Base-by-base conservation (phyloP, 2,329 filamentous ascomycete genomes). In the Ophiostoma pallidulum region DNA sequence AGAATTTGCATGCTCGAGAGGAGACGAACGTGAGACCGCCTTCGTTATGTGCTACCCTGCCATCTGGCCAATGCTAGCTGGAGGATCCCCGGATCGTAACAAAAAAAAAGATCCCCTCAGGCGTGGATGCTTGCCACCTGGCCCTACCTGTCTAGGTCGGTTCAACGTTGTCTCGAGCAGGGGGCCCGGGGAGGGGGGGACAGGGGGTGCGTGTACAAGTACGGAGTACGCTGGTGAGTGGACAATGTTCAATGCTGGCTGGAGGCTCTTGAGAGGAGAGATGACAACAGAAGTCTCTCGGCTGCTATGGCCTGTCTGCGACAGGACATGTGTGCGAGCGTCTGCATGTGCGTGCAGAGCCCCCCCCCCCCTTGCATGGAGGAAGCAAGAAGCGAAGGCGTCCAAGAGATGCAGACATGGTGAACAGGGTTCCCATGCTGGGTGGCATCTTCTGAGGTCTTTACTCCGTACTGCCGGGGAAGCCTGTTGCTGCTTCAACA, bases 1-100 rank as follows among this genome's bases (percentile, higher is more conserved):
- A 53, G 54, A 58, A 57, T 55, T 58, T 51, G 46, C 44, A 41
- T 46, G 48, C 50, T 53, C 36, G 42, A 53, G 33, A 51, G 51
- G 45, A 53, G 53, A 52, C 51, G 26, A 45, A 48, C 24, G 38
- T 52, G 52, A 55, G 53, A 54, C 51, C 29, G 41, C n/a, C 32
- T 16, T 33, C 24, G n/a, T 39, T 16, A 14, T 44, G 41, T 53
- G 55, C 51, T 47, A 50, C 53, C 50, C 16, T 18, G 19, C 45
- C 20, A 42, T 33, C 39, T 31, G 48, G 46, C 32, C 50, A 51
- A 45, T 53, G 36, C 38, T 38, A 41, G 32, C 40, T 20, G 29
- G 41, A 50, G 38, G 47, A 45, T 49, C 51, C 37, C 49, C 51
- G 44, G 47, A 50, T 49, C 49, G 41, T 48, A 48, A 31, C 6